phyloP scores from a whole-genome alignment of 371 early-diverging fungal genomes.

The Mucor circinelloides region DNA sequence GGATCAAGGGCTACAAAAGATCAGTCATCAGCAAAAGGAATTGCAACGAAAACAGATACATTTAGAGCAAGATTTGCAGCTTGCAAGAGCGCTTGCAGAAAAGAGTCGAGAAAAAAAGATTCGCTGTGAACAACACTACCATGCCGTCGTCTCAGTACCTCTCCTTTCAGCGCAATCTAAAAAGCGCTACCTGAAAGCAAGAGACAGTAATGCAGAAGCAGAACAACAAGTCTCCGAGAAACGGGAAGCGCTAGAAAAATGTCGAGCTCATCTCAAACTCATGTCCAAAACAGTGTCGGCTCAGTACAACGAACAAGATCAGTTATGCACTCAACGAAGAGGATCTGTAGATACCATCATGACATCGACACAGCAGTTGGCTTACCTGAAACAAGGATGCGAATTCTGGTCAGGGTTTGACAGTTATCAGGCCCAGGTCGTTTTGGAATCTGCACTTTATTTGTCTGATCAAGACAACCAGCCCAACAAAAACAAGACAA shows the following conservation, averaged over 20 bases:
- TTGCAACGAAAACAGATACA: conserved; percentile 16
- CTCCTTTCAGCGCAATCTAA: conserved; percentile 31
- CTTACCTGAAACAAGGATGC: conserved; percentile 25
- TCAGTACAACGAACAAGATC: conserved; percentile 20
- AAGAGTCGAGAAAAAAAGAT: conserved; percentile 27
- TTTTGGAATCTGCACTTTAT: conserved; percentile 27
- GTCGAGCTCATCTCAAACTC: conserved; percentile 18
- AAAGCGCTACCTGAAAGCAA: conserved; percentile 39
- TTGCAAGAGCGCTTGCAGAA: conserved; percentile 19
- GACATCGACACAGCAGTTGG: conserved; percentile 4
- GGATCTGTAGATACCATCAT: conserved; percentile 14
- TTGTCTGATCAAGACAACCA: conserved; percentile 5
- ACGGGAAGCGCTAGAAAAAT: conserved; percentile 29
- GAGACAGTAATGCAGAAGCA: conserved; percentile 33
- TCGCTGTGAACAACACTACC: conserved; percentile 32
- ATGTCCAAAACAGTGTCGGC: conserved; percentile 14
- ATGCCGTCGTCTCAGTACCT: conserved; percentile 32
- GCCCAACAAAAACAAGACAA: neutral
- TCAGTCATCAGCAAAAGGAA: conserved; percentile 20
- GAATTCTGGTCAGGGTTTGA: conserved; percentile 38
- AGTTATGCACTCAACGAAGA: conserved; percentile 9
- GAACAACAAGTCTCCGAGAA: conserved; percentile 42
- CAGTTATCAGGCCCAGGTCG: conserved; percentile 25
- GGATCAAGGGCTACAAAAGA: conserved; percentile 13
- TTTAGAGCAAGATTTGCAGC: conserved; percentile 12